phyloP scores from a whole-genome alignment of 768 basidiomycete genomes.

The Coprinellus micaceus region DNA sequence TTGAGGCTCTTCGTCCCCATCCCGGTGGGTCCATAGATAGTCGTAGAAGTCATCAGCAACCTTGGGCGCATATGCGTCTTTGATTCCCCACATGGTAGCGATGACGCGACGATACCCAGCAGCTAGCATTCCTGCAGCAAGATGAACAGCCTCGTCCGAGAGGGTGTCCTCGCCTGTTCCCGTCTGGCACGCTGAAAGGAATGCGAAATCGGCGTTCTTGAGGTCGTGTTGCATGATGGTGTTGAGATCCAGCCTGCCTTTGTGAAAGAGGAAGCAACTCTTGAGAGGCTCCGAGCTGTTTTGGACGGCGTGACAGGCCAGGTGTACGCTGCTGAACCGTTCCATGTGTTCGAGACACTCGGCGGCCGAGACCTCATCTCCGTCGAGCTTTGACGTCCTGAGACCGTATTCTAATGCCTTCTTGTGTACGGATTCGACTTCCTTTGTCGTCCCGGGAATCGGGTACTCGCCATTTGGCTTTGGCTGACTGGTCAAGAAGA shows the following conservation, averaged over 20 bases:
- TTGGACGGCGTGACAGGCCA: slow-evolving; percentile 17
- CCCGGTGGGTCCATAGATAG: not conserved
- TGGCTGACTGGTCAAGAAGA: slow-evolving; percentile 4
- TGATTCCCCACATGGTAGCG: no score
- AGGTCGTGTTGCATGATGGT: slow-evolving; percentile 13
- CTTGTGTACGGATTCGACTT: not conserved
- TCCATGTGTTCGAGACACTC: slow-evolving; percentile 9
- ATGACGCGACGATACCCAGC: no score
- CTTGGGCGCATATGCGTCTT: no score
- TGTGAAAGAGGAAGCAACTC: slow-evolving; percentile 14
- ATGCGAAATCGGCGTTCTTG: slow-evolving; percentile 13
- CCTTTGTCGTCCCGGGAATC: slow-evolving; percentile 12
- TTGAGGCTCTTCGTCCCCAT: not conserved
- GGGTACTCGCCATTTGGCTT: not conserved
- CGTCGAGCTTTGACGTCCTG: slow-evolving; percentile 20
- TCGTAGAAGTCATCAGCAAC: slow-evolving; percentile 8
- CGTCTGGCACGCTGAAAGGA: slow-evolving; percentile 19
- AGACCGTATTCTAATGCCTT: not conserved
- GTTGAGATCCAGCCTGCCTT: slow-evolving; percentile 7
- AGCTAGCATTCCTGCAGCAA: no score
- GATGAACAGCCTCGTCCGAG: slow-evolving; percentile 17
- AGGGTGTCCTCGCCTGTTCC: slow-evolving; percentile 12
- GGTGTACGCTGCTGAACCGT: slow-evolving; percentile 13
- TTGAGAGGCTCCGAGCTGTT: slow-evolving; percentile 1
- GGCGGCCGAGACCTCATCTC: slow-evolving; percentile 6